Evolutionary conservation across 305 asterid species (phyloP), one percentile per base, ranked within the genome.

Genomic region (Fraxinus albicans): DNA sequence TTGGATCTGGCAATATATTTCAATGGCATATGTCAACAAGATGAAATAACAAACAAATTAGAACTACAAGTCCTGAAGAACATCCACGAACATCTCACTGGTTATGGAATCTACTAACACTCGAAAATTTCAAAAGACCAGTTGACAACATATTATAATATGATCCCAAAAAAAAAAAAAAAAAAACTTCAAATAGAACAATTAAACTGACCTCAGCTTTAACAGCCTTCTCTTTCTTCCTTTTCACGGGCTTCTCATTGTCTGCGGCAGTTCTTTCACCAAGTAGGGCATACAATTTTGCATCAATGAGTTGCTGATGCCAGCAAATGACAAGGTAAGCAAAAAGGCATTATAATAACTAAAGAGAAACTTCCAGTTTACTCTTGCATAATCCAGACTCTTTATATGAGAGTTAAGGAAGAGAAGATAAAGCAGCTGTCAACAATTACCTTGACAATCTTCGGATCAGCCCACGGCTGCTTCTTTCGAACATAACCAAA

Each of bases 401-500:
- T 77, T 17, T 17, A 27, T 33, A 85, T 36, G 42, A 17, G 23
- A 76, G 70, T 29, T 23, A 6, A 69, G 35, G 65, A 29, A 19
- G 67, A n/a, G 3, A 47, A 25, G 36, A 78, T 21, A 65, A 50
- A 83, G 72, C 78, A 81, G 67, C 75, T 79, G 82, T n/a, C 17
- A 69, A 77, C 67, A 58, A 79, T 82, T 86, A 92, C 99, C 97
- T 92, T 96, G 84, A 94, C 98, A 80, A 91, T 87, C 87, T 89
- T 92, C 3, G 98, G 94, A 85, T 96, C 96, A 27, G 99, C 98
- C 99, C 99, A 96, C 4, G 97, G 97, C 89, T 87, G 94, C 89
- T 89, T 96, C 93, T 91, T 96, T 81, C 98, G 94, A 38, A 94
- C 89, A 72, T 89, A 82, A 79, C 91, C 94, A 89, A 92, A 87